phyloP scores from a whole-genome alignment of 306 rosid species.

The Macrotyloma uniflorum region DNA sequence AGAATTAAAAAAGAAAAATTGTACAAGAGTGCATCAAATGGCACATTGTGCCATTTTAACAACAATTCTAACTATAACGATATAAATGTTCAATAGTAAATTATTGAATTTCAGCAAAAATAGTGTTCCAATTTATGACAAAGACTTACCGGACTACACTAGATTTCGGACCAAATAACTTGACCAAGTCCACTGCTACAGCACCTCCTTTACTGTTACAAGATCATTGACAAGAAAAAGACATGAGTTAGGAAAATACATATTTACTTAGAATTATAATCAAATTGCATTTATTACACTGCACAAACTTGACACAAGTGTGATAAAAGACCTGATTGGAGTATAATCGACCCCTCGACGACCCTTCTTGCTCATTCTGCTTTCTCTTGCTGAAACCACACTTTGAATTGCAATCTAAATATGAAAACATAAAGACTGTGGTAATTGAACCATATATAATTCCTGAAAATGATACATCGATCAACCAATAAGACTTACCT shows the following conservation, averaged over 20 bases:
- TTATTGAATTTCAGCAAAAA: conserved; percentile 1
- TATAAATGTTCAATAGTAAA: conserved; percentile 9
- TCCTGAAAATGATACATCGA: conserved; percentile 4
- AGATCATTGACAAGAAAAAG: conserved; percentile 8
- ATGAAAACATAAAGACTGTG: conserved; percentile 14
- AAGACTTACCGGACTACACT: conserved; percentile 81
- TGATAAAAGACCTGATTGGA: conserved; percentile 62
- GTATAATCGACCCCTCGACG: conserved; percentile 74
- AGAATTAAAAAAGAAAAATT: too few species aligned
- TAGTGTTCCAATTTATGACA: conserved; percentile 3
- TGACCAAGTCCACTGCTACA: conserved; percentile 82
- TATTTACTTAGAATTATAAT: not conserved
- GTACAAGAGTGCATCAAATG: too few species aligned
- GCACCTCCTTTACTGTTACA: conserved; percentile 73
- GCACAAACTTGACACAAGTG: not conserved
- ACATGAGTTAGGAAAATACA: conserved; percentile 16
- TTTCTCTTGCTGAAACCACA: conserved; percentile 88
- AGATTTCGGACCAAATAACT: conserved; percentile 84
- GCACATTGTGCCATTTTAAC: not conserved
- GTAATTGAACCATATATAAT: conserved; percentile 6
- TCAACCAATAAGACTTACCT: conserved; percentile 51
- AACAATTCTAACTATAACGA: not conserved
- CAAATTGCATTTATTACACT: conserved; percentile 9
- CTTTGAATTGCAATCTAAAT: conserved; percentile 84
- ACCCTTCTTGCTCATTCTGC: conserved; percentile 90